Base-by-base conservation (phyloP, 805 yeast species). In the Spathaspora passalidarum region DNA sequence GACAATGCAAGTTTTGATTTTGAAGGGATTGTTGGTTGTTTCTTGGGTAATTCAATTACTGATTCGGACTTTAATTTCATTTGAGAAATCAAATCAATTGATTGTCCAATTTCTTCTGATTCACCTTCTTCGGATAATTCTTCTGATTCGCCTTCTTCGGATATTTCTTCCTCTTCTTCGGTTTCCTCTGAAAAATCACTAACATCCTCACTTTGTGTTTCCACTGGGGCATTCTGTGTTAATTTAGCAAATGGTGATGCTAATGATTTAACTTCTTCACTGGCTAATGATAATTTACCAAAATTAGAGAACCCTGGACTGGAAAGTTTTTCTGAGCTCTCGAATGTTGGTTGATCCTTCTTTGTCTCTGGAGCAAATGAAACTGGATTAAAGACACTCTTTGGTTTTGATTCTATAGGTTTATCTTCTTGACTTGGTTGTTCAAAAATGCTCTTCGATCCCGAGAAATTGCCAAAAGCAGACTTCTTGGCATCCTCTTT, bases 231-330 rank as follows among this genome's bases (percentile, higher is more conserved):
- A 5, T n/a, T 23, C 5, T 13, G 16, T 7, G 13, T 14, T 13
- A 36, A 36, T 20, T 21, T 36, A 35, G 44, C 48, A 40, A 50
- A 50, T 9, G 51, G 49, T 14, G 51, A 48, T 17, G 9, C n/a
- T 13, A 11, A 11, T 18, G 38, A 19, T 14, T 38, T 20, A 4
- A 22, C 18, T 14, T 21, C 20, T 7, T 7, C 20, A 16, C 6
- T 13, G 13, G 29, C n/a, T 18, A n/a, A 25, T 25, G 4, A 10
- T 7, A 25, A 25, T 25, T 25, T 25, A 25, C n/a, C 29, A 25
- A 25, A 25, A 4, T n/a, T n/a, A n/a, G n/a, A n/a, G n/a, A n/a
- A n/a, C n/a, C n/a, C n/a, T n/a, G n/a, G n/a, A n/a, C n/a, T n/a
- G n/a, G n/a, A n/a, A n/a, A n/a, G n/a, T n/a, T n/a, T n/a, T n/a